Evolutionary conservation across 176 grass and related monocot species (phyloP).

Genomic region (Aechmea fasciata): DNA sequence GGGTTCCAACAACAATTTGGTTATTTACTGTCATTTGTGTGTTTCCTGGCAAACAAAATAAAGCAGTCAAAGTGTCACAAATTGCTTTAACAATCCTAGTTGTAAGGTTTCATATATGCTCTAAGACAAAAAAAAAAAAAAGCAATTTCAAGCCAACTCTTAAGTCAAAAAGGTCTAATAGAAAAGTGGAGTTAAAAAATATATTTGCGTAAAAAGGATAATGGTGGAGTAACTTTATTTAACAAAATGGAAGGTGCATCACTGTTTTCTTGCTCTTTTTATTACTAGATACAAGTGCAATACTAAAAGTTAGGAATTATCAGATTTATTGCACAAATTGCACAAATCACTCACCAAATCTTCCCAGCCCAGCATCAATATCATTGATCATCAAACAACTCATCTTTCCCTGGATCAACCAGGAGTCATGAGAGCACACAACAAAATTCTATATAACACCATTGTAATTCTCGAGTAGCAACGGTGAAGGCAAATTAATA

Average conservation of each 20-base stretch:
- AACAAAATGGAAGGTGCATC: background rate
- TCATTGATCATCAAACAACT: constrained; percentile 99
- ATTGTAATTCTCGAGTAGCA: background rate
- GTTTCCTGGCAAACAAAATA: constrained; percentile 52
- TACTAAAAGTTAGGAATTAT: background rate
- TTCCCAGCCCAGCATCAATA: constrained; percentile 92
- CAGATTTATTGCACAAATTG: background rate
- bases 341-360: constrained; percentile 61
- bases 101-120: background rate
- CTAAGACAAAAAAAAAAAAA: background rate
- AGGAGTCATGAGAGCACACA: background rate
- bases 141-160: background rate
- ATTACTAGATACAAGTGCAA: background rate
- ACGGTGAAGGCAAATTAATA: background rate
- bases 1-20: constrained; percentile 82
- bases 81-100: background rate
- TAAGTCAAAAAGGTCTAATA: background rate
- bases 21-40: constrained; percentile 98
- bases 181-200: background rate
- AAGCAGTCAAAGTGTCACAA: background rate
- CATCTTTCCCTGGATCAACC: constrained; percentile 69
- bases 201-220: background rate
- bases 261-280: background rate
- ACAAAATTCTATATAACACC: background rate
- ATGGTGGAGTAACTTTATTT: background rate